A percentile compares a stretch with the other conserved stretches of the same genome.
Evolutionary conservation across 352 stramenopile species (phyloP).

Genomic region (Phytophthora foliorum): DNA sequence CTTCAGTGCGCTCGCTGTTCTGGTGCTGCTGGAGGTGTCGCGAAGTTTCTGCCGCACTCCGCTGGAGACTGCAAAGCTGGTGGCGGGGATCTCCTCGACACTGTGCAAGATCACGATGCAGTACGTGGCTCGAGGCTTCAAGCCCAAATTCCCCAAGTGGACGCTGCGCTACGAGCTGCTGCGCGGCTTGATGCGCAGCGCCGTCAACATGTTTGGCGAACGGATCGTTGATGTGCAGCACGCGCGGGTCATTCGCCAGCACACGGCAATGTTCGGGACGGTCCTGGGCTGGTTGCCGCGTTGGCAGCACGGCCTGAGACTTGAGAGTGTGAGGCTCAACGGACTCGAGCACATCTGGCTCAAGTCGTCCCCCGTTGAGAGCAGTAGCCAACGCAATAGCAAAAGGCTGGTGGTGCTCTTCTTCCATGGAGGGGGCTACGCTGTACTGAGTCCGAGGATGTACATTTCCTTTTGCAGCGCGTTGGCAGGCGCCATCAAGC

Average conservation of each 20-base stretch:
- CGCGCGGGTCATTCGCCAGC: constrained; percentile 33
- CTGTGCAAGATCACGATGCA: constrained; percentile 17
- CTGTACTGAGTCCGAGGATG: constrained; percentile 49
- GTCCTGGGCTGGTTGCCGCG: constrained; percentile 34
- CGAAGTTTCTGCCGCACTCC: constrained; percentile 41
- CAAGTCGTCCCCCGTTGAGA: constrained; percentile 10
- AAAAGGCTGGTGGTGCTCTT: constrained; percentile 56
- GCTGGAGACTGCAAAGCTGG: constrained; percentile 28
- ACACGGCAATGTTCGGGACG: constrained; percentile 37
- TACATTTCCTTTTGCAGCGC: constrained; percentile 46
- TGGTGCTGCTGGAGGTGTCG: constrained; percentile 22
- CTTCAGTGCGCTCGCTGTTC: not conserved
- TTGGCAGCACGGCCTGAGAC: constrained; percentile 28
- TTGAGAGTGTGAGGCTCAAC: constrained; percentile 42
- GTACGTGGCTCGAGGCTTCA: constrained; percentile 42
- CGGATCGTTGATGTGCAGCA: constrained; percentile 34
- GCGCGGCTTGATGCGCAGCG: constrained; percentile 32
- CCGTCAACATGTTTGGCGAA: constrained; percentile 37
- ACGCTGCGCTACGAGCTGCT: constrained; percentile 55
- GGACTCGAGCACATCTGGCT: constrained; percentile 67
- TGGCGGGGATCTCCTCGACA: constrained; percentile 27
- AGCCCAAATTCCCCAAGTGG: constrained; percentile 54
- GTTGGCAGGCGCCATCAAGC: constrained; percentile 33
- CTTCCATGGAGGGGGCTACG: constrained; percentile 64
- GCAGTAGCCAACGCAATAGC: not conserved